Percentiles rank a stretch among this genome's conserved stretches.
Conservation (phyloP, 2,329 filamentous ascomycete species). For the Rugonectria rugulosa region DNA sequence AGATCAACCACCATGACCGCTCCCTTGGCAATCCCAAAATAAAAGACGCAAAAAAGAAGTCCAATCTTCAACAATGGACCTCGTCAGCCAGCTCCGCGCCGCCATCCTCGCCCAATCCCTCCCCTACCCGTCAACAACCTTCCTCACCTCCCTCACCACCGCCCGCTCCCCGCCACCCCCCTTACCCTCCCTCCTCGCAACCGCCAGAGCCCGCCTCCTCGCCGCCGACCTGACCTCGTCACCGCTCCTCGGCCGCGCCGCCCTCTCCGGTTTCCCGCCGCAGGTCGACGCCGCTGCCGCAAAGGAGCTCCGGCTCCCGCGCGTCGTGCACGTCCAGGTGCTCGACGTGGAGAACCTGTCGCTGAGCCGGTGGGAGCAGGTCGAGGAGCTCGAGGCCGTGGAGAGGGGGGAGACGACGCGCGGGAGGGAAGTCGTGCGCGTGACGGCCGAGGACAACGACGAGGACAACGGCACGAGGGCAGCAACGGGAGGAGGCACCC, state of each 20-base stretch:
- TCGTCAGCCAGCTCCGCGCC: constrained; percentile 56
- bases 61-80: constrained; percentile 40
- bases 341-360: constrained; percentile 86
- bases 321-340: constrained; percentile 79
- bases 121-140: constrained; percentile 60
- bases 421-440: constrained; percentile 83
- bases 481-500: constrained; percentile 38
- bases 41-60: too few species aligned
- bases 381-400: constrained; percentile 79
- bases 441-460: constrained; percentile 53
- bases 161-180: constrained; percentile 65
- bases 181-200: constrained; percentile 76
- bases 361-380: constrained; percentile 82
- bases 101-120: constrained; percentile 62
- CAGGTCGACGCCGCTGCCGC: constrained; percentile 60
- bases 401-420: constrained; percentile 76
- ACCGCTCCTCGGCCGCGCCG: constrained; percentile 55
- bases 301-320: constrained; percentile 63
- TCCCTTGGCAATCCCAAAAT: not conserved
- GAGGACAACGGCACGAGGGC: constrained; percentile 61
- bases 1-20: constrained; percentile 8
- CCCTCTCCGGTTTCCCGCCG: constrained; percentile 56
- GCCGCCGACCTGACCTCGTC: constrained; percentile 73
- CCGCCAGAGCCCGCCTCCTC: constrained; percentile 81
- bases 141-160: constrained; percentile 70